A percentile compares a stretch with the other conserved stretches of the same genome.
Evolutionary conservation across 805 yeast species (phyloP).

Genomic region (Cyberlindnera lachancei): DNA sequence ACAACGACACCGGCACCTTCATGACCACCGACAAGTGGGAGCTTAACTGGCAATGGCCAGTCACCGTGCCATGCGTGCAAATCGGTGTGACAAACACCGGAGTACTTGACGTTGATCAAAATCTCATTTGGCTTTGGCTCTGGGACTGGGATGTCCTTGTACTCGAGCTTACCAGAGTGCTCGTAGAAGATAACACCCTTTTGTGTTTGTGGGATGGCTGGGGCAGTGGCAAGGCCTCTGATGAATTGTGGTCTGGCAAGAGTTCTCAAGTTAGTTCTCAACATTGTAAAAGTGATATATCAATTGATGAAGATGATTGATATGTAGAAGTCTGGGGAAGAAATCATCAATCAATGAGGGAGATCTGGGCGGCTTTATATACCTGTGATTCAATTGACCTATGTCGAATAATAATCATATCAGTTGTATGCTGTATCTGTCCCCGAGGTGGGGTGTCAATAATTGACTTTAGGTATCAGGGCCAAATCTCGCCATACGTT

Average conservation of each 20-base stretch:
- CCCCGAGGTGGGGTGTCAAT: too few species aligned
- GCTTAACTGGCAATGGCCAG: constrained; percentile 42
- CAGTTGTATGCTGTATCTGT: too few species aligned
- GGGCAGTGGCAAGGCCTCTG: constrained; percentile 24
- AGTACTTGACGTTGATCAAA: constrained; percentile 59
- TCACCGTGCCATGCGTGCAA: constrained; percentile 49
- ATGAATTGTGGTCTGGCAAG: constrained; percentile 17
- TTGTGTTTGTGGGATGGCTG: constrained; percentile 39
- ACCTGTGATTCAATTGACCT: too few species aligned
- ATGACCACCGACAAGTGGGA: constrained; percentile 68
- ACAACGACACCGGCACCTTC: constrained; percentile 72
- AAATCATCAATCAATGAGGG: too few species aligned
- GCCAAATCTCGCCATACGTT: too few species aligned
- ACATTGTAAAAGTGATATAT: constrained; percentile 11
- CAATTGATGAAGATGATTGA: background rate
- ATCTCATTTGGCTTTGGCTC: constrained; percentile 56
- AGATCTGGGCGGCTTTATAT: too few species aligned
- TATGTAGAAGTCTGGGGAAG: too few species aligned
- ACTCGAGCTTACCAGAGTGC: constrained; percentile 40
- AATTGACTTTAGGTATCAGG: too few species aligned
- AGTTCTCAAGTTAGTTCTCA: constrained; percentile 19
- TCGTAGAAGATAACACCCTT: constrained; percentile 47
- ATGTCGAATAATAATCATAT: too few species aligned
- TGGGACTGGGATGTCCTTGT: constrained; percentile 52
- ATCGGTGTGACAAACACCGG: constrained; percentile 73